Evolutionary conservation across 164 flowering plant species (phyloP), one percentile per base, ranked within the genome.

Genomic region (Macadamia tetraphylla): DNA sequence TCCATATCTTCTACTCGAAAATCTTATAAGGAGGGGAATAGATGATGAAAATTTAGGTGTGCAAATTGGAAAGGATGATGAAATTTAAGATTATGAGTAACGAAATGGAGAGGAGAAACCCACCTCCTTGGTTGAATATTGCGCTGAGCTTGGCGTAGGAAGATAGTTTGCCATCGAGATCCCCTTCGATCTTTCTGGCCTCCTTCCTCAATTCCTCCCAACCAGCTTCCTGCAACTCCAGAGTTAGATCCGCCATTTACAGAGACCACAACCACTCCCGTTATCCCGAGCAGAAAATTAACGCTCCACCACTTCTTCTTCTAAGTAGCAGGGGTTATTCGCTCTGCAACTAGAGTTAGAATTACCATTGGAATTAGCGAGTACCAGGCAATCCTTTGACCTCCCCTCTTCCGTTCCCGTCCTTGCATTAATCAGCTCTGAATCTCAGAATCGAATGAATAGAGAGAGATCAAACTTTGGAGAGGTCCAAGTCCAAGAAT

Each of bases 151-250:
- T 94, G 30, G 89, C 96, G 67, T 91, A 94, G 29, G 98, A 94
- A 73, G 92, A 88, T 72, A 94, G 92, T 82, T 91, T 93, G 56
- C 88, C 97, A 56, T 93, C 98, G 67, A 93, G 91, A 91, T 93
- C 96, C n/a, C 98, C 94, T 66, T 93, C 98, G 73, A 93, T 81
- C 83, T 93, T 94, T 56, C 94, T 77, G 7, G 97, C 97, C 68
- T 94, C 96, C 67, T 81, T 87, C 76, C 98, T 80, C 77, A 94
- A 80, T 69, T 94, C 98, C 77, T 91, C 98, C 98, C 98, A 94
- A 14, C 98, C 98, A 3, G 97, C 85, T 71, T 91, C 98, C 81
- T 93, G 97, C 68, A 90, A 76, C 75, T 87, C 91, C 76, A 86
- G 83, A 74, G 68, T 85, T 73, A 81, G 71, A 83, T 85, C 94